Evolutionary conservation across 2,329 filamentous ascomycete species (phyloP), one percentile per base, ranked within the genome.

Genomic region (Pseudocercospora fuligena): DNA sequence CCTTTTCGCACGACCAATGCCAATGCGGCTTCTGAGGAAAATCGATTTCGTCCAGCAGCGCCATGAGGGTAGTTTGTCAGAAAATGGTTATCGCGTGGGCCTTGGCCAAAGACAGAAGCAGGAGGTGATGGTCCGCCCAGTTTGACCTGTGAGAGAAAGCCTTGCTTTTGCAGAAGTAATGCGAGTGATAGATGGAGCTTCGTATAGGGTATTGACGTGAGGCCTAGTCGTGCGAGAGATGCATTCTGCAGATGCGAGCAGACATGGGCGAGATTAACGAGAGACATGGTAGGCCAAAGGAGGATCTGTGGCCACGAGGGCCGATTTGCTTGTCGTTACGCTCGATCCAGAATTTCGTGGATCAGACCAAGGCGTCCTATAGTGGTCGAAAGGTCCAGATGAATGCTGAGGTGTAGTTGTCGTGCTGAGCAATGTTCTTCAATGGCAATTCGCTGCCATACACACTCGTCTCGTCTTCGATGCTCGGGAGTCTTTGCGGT

Each of bases 171-270:
- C 53, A 97, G 86, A 43, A 91, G 90, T 21, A 95, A 86, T 60
- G 88, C 86, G 16, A 97, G 84, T 53, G 83, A 83, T 69, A 96
- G 88, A 83, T 95, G 93, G 78, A 93, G 88, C 72, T 94, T 94
- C 59, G 88, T 90, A 82, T 90, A 90, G 54, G 90, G 89, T 69
- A 97, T 86, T 7, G 92, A 96, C 33, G 94, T 97, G 60, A 97
- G 84, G 72, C 90, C 92, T 0, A 97, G 88, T 1, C 90, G 89
- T n/a, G 92, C 92, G 75, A 89, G 89, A 64, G 91, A 91, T 72
- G 92, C 92, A 84, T 97, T 97, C 80, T 95, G 92, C 65, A 97
- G 86, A 83, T 97, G 93, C 72, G 93, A 93, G 85, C 92, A 96
- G 81, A 94, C 88, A 83, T 94, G 84, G 74, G 88, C 86, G 70